phyloP scores from a whole-genome alignment of 2,329 filamentous ascomycete genomes.

The Phialophora chinensis region DNA sequence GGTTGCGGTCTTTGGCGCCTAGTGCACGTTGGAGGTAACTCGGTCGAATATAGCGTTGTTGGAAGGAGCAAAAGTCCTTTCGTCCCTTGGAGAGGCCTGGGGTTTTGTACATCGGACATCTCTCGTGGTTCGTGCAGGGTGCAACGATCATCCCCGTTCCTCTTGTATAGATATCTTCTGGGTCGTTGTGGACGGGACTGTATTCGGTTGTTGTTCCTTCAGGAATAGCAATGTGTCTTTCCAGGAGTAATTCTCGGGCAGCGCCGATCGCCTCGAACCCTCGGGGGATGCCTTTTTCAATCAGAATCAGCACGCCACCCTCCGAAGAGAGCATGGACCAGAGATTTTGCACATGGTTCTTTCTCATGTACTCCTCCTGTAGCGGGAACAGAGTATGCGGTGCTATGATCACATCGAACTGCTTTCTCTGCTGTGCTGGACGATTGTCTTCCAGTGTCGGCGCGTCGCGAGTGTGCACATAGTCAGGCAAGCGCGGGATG shows the following conservation, averaged over 20 bases:
- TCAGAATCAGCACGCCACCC: constrained; percentile 81
- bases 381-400: constrained; percentile 81
- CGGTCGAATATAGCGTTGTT: constrained; percentile 85
- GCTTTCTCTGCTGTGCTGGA: constrained; percentile 67
- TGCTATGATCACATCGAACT: constrained; percentile 87
- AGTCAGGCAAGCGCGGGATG: constrained; percentile 87
- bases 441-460: constrained; percentile 64
- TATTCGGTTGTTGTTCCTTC: constrained; percentile 46
- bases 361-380: constrained; percentile 76
- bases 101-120: constrained; percentile 85
- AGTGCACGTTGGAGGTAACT: constrained; percentile 79
- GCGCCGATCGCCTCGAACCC: constrained; percentile 92
- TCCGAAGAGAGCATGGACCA: constrained; percentile 85
- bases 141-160: constrained; percentile 68
- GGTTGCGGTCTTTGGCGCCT: constrained; percentile 70
- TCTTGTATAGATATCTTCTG: constrained; percentile 40
- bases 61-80: constrained; percentile 90
- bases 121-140: constrained; percentile 82
- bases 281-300: constrained; percentile 89
- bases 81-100: constrained; percentile 74
- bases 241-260: constrained; percentile 77
- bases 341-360: constrained; percentile 80
- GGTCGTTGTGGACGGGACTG: constrained; percentile 39
- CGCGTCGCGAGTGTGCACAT: constrained; percentile 67
- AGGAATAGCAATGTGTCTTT: constrained; percentile 68